Evolutionary conservation across 176 grass and related monocot genomes (phyloP).

Genomic region (Triticum aestivum): IWGSC_CS_RefSeq_v2.1 NC_057802.1:285615094-285615593

Average conservation of each 20-base stretch:
- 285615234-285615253: background rate
- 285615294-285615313: background rate
- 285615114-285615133: background rate
- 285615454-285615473: background rate
- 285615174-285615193: background rate
- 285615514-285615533: conserved; percentile 6
- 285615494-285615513: background rate
- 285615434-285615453: background rate
- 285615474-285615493: background rate
- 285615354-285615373: background rate
- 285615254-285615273: background rate
- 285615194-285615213: background rate
- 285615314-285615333: background rate
- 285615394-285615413: background rate
- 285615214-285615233: background rate
- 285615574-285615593: conserved; percentile 20
- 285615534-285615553: conserved; percentile 37
- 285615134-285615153: background rate
- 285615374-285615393: background rate
- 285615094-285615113: background rate
- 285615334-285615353: background rate
- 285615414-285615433: background rate
- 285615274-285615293: background rate
- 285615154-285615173: background rate
- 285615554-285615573: conserved; percentile 33